Evolutionary conservation across 345 rosid genomes (phyloP).

Genomic region (Raphanus raphanistrum): DNA sequence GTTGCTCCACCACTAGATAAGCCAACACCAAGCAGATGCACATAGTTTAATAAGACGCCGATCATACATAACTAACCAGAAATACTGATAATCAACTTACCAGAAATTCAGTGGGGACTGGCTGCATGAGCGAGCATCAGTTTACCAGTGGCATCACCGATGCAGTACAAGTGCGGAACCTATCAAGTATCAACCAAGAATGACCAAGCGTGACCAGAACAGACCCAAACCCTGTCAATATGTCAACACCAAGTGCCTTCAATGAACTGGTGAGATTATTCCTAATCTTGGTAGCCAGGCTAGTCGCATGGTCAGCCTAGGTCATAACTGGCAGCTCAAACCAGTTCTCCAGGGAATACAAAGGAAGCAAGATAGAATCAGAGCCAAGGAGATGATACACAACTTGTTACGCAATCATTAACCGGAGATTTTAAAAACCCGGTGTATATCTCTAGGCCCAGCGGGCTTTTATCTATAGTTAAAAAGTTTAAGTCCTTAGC

Average conservation of each 20-base stretch:
- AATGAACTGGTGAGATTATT: conserved; percentile 78
- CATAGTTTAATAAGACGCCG: conserved; percentile 1
- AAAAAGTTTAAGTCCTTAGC: background rate
- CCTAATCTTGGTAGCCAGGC: conserved; percentile 85
- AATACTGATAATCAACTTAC: conserved; percentile 35
- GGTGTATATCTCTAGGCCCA: background rate
- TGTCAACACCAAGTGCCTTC: conserved; percentile 94
- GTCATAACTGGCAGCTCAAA: conserved; percentile 87
- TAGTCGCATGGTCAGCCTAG: conserved; percentile 95
- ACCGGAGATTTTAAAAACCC: conserved; percentile 12
- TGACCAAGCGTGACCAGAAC: conserved; percentile 48
- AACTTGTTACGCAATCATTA: background rate
- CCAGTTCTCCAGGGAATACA: conserved; percentile 45
- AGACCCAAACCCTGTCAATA: conserved; percentile 79
- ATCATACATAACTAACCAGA: background rate
- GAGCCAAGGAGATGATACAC: background rate
- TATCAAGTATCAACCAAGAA: conserved; percentile 46
- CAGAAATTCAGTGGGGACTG: conserved; percentile 99
- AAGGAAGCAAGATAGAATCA: conserved; percentile 18
- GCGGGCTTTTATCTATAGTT: background rate
- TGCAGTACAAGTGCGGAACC: conserved; percentile 88
- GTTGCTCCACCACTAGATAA: conserved; percentile 84
- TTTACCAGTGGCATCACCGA: conserved; percentile 97
- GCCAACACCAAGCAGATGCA: conserved; percentile 24
- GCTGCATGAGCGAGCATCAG: conserved; percentile 99